Evolutionary conservation across 2,329 filamentous ascomycete genomes (phyloP).

Genomic region (Microsporum audouinii): DNA sequence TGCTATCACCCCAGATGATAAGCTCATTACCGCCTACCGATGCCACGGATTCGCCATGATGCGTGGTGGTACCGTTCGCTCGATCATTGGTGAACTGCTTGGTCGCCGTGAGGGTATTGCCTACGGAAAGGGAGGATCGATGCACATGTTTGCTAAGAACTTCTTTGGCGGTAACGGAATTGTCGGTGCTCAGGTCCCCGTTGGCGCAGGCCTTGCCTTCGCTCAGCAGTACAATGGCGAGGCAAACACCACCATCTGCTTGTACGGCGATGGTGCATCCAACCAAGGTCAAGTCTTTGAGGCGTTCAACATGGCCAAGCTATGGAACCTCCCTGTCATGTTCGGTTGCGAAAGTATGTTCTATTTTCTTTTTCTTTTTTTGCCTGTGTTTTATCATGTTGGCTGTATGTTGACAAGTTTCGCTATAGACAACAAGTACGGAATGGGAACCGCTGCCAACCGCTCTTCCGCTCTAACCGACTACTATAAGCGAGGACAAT

Average conservation of each 20-base stretch:
- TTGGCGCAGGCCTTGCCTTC: slow-evolving; percentile 91
- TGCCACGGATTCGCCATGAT: slow-evolving; percentile 98
- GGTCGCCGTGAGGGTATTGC: slow-evolving; percentile 93
- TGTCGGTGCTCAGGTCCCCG: slow-evolving; percentile 94
- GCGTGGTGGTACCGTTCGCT: slow-evolving; percentile 81
- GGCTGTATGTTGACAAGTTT: not conserved
- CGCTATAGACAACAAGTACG: slow-evolving; percentile 91
- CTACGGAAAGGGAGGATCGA: slow-evolving; percentile 97
- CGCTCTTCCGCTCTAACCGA: slow-evolving; percentile 93
- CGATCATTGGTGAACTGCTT: slow-evolving; percentile 90
- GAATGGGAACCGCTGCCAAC: slow-evolving; percentile 94
- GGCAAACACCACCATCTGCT: slow-evolving; percentile 74
- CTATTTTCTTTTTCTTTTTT: slow-evolving; percentile 9
- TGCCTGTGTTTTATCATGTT: not conserved
- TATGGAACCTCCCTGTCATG: slow-evolving; percentile 90
- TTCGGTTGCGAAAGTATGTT: slow-evolving; percentile 95
- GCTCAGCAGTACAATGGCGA: slow-evolving; percentile 87
- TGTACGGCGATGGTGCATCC: slow-evolving; percentile 96
- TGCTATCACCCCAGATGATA: slow-evolving; percentile 80
- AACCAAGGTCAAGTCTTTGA: slow-evolving; percentile 99
- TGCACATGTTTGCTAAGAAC: slow-evolving; percentile 98
- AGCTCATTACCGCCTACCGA: slow-evolving; percentile 94
- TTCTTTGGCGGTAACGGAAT: slow-evolving; percentile 99
- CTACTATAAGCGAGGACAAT: slow-evolving; percentile 99
- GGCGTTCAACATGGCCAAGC: slow-evolving; percentile 99